phyloP scores from a whole-genome alignment of 192 early-diverging fungal genomes.

The Coemansia interrupta region DNA sequence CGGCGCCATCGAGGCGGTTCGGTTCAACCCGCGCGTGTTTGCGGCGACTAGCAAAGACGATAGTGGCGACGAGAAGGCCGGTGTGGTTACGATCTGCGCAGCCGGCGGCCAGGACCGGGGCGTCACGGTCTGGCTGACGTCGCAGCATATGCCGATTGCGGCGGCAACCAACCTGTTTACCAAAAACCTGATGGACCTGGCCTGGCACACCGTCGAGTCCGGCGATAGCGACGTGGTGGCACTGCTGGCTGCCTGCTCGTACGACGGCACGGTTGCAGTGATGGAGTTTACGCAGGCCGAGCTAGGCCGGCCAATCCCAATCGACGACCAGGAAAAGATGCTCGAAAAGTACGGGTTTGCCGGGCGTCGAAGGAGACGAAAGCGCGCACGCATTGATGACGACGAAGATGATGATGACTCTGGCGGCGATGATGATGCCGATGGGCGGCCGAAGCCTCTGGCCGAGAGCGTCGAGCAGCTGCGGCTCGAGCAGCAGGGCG shows the following conservation, averaged over 20 bases:
- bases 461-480: conserved; percentile 64
- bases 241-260: conserved; percentile 80
- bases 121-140: conserved; percentile 85
- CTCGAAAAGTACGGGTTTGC: conserved; percentile 29
- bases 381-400: conserved; percentile 5
- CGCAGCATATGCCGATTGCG: conserved; percentile 65
- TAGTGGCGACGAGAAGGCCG: not conserved
- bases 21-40: conserved; percentile 85
- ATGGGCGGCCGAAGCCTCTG: conserved; percentile 43
- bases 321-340: conserved; percentile 62
- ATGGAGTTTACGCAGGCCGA: conserved; percentile 67
- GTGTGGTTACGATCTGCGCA: conserved; percentile 62
- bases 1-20: conserved; percentile 81
- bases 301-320: conserved; percentile 61
- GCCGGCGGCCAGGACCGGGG: conserved; percentile 87
- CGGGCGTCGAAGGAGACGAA: not conserved
- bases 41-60: conserved; percentile 18
- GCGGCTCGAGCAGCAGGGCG: conserved; percentile 59
- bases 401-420: not conserved
- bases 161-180: conserved; percentile 71
- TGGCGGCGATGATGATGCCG: conserved; percentile 51
- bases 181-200: conserved; percentile 81
- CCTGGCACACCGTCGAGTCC: conserved; percentile 76
- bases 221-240: conserved; percentile 18
- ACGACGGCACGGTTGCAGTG: conserved; percentile 83